These are phyloP conservation scores for Spathaspora arborariae DNA, from an alignment of 805 yeast genomes.

Conservation along the genomic window DNA sequence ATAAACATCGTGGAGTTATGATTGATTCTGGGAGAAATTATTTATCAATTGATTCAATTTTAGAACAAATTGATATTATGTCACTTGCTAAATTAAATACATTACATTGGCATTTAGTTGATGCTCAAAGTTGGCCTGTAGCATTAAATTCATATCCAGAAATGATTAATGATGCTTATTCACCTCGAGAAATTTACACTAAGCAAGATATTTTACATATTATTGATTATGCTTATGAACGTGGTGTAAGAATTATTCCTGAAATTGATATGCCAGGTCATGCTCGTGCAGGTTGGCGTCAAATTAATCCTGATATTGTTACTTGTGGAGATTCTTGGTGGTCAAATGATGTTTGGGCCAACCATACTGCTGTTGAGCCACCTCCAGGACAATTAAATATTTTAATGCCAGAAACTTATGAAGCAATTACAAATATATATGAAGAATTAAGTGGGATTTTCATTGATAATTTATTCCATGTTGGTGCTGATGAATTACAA, in stretches of 20 bases:
- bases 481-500: conserved; percentile 38
- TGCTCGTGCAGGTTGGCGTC: conserved; percentile 36
- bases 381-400: conserved; percentile 41
- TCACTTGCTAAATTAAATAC: conserved; percentile 34
- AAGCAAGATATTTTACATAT: conserved; percentile 22
- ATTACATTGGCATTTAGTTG: conserved; percentile 40
- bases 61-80: conserved; percentile 37
- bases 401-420: conserved; percentile 26
- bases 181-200: conserved; percentile 25
- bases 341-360: conserved; percentile 18
- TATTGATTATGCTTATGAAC: conserved; percentile 26
- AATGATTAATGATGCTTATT: conserved; percentile 37
- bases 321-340: conserved; percentile 28
- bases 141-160: conserved; percentile 27
- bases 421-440: conserved; percentile 29
- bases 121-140: conserved; percentile 41
- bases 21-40: conserved; percentile 39
- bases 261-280: conserved; percentile 44
- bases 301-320: conserved; percentile 22
- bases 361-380: conserved; percentile 31
- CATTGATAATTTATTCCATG: conserved; percentile 36
- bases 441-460: conserved; percentile 29
- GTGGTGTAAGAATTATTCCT: conserved; percentile 41
- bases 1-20: conserved; percentile 36
- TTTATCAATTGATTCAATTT: conserved; percentile 19